Base-by-base conservation (phyloP, 139 green algal genomes). In the Desmodesmus armatus region DNA sequence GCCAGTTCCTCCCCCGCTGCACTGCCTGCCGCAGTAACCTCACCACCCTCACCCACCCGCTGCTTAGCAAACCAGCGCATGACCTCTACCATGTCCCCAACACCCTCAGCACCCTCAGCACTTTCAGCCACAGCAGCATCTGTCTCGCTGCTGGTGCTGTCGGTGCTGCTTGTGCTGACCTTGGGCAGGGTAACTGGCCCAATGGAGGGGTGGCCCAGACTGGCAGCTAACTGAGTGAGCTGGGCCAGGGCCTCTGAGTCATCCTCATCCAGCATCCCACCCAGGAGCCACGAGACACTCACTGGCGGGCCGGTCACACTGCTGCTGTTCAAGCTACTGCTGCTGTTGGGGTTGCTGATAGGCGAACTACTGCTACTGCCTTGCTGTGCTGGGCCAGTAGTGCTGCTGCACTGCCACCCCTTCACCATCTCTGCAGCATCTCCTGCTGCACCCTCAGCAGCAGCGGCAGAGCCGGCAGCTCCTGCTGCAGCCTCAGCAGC, bases 401-500 rank as follows among this genome's bases (percentile, higher is more conserved):
- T 75, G 66, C 27, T 43, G 27, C 66, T 11, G 39, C 74, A 63
- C 49, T 49, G 31, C 37, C 31, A 31, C 27, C 55, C 39, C 55
- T 82, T 82, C 7, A 53, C 55, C 0, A 65, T 11, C 76, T 82
- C 76, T 51, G 76, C 76, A 43, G 76, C 76, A 35, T 82, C 11
- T 19, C 76, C 76, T 7, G 76, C 76, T 5, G 37, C 55, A 21
- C 7, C 25, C 23, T 40, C 78, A 67, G 78, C 63, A 49, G 78
- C 39, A 47, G 19, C 5, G 15, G 78, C 78, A 39, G 78, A 37
- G 13, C 11, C 78, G 40, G 78, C 78, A 19, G 78, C 78, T 29
- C 27, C 44, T 39, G 58, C 31, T 19, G 78, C 58, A 33, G 78
- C 78, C 0, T 71, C 25, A 23, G 58, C 62, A 25, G 43, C 78